Evolutionary conservation across 2,329 filamentous ascomycete genomes (phyloP), one percentile per base, ranked within the genome.

Genomic region (Reticulascus tulasneorum): DNA sequence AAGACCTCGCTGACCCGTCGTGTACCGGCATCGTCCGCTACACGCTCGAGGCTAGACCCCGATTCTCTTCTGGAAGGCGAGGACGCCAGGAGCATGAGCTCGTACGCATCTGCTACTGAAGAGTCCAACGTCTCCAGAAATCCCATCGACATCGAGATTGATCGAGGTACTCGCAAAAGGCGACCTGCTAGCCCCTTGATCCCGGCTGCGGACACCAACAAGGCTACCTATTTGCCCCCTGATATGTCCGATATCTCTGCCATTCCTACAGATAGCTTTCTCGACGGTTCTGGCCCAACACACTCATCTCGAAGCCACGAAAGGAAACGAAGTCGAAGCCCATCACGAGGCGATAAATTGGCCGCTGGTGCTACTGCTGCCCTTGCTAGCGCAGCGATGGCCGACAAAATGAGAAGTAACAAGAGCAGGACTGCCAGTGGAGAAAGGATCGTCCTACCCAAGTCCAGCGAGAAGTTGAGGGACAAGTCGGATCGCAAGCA

Each of bases 61-160:
- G 69, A 73, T 40, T 54, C 63, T 48, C 38, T n/a, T n/a, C 53
- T 64, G 36, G 65, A 70, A 32, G 64, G 55, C 23, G 79, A 81
- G 37, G 83, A 87, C 67, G 77, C 75, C 39, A 68, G 73, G 43
- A 86, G 82, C 54, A 67, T 82, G 57, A 76, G 72, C 48, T 93
- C 86, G 23, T 86, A 86, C 56, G 85, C 83, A 22, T 93, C 88
- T 33, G 80, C 75, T 13, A 86, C 81, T 7, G 84, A 87, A 56
- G 87, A 86, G 59, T 91, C 86, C 46, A 89, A 84, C 59, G 73
- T 90, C 38, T 80, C 77, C 21, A 71, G 76, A 35, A 82, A 85
- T 35, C 89, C 89, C 23, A 82, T 96, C 46, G 89, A 96, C 56
- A 86, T 96, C 42, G 91, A 96, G 58, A 86, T 97, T 45, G 75